Conservation (phyloP, 345 rosid species). For the Excoecaria cochinchinensis region DNA sequence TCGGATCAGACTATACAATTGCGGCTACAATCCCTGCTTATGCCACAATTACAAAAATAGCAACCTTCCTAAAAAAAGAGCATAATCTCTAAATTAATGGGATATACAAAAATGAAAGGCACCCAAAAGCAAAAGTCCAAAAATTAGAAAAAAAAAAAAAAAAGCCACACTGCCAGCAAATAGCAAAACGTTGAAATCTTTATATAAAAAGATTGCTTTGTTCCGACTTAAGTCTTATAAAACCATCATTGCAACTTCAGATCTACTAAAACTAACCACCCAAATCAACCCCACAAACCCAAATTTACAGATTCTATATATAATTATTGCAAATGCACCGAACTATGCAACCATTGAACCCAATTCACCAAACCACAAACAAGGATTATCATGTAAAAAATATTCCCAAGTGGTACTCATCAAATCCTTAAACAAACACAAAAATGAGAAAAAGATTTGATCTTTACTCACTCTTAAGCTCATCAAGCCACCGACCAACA, state of each 20-base stretch:
- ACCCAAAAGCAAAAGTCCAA: background rate
- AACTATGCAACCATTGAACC: background rate
- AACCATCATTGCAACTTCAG: constrained; percentile 18
- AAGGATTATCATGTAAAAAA: background rate
- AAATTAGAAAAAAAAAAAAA: background rate
- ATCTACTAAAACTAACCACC: constrained; percentile 17
- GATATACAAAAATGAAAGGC: background rate
- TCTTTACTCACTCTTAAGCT: constrained; percentile 33
- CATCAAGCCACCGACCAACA: constrained; percentile 35
- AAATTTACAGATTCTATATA: background rate
- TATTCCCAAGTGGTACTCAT: background rate
- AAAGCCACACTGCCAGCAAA: background rate
- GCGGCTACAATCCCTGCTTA: background rate
- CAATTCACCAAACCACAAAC: background rate
- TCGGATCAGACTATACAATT: background rate
- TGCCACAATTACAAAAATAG: background rate
- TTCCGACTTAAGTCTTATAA: constrained; percentile 8
- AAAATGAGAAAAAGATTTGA: background rate
- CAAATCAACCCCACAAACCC: constrained; percentile 10
- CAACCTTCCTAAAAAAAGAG: background rate
- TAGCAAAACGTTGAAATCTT: background rate
- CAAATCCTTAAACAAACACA: background rate
- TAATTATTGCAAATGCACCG: background rate
- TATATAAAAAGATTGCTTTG: constrained; percentile 4
- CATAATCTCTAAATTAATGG: background rate